These are phyloP conservation scores for Exophiala oligosperma DNA, from an alignment of 2,329 filamentous ascomycete species.

Conservation along the genomic window DNA sequence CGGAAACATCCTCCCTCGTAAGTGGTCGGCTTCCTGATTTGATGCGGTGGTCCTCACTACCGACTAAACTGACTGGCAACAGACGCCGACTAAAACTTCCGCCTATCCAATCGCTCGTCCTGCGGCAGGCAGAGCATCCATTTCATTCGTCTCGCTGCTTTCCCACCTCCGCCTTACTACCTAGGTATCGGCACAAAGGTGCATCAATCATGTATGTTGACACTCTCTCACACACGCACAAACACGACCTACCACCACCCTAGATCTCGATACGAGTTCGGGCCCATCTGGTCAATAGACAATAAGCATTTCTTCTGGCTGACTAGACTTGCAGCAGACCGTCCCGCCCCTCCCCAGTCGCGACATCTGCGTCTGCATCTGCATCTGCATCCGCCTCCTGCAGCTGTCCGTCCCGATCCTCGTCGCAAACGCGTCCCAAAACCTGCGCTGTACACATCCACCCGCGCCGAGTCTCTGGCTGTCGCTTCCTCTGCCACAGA, in stretches of 20 bases:
- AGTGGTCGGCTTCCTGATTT: background rate
- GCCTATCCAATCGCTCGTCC: background rate
- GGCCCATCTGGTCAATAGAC: conserved; percentile 5
- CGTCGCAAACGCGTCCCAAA: conserved; percentile 17
- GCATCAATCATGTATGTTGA: conserved; percentile 1
- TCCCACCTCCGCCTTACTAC: conserved; percentile 1
- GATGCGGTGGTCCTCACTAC: background rate
- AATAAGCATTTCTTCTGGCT: conserved; percentile 9
- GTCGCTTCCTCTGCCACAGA: conserved; percentile 5
- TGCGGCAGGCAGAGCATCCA: background rate
- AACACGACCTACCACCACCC: background rate
- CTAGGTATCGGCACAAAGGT: too few species aligned
- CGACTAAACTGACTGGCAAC: background rate
- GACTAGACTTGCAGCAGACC: conserved; percentile 9
- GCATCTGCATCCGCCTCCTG: conserved; percentile 6
- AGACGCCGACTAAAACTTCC: background rate
- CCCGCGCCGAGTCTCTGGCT: conserved; percentile 5
- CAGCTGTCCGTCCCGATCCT: conserved; percentile 26
- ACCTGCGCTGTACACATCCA: conserved; percentile 1
- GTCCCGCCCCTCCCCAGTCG: background rate
- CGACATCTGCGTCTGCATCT: conserved; percentile 5
- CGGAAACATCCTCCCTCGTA: too few species aligned
- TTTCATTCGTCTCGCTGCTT: conserved; percentile 1
- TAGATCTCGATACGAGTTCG: conserved; percentile 13
- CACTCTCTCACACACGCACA: background rate